These are phyloP conservation scores for Trichoderma gracile DNA, from an alignment of 2,329 filamentous ascomycete species.

Conservation along the genomic window DNA sequence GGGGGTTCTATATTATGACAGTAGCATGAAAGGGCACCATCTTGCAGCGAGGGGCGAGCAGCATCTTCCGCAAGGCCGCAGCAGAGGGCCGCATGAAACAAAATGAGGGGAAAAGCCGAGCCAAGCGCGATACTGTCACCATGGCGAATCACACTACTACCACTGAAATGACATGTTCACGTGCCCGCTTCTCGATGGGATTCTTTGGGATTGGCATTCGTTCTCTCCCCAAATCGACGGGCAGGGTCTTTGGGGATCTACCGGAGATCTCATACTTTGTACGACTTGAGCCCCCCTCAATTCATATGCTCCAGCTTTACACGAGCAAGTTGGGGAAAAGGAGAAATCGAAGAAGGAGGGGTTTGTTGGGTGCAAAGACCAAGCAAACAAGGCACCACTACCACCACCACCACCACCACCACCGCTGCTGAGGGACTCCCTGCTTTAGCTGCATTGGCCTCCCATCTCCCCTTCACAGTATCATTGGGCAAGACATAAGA, in stretches of 20 bases:
- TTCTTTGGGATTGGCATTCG: background rate
- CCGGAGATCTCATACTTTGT: background rate
- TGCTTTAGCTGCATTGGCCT: background rate
- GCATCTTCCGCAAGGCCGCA: slow-evolving; percentile 17
- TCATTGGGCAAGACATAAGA: background rate
- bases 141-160: background rate
- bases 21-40: background rate
- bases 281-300: background rate
- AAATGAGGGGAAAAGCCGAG: background rate
- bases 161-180: background rate
- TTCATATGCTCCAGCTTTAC: background rate
- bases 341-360: background rate
- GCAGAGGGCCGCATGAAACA: slow-evolving; percentile 17
- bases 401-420: too few relatives aligned
- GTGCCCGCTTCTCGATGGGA: background rate
- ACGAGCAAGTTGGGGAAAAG: background rate
- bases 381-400: background rate
- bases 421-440: background rate
- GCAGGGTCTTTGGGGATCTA: background rate
- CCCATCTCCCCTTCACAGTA: background rate
- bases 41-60: background rate
- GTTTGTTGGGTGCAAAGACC: background rate
- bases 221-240: too few relatives aligned
- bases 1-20: too few relatives aligned
- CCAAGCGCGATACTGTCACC: slow-evolving; percentile 7